These are phyloP conservation scores for Vaccinium corymbosum DNA, from an alignment of 148 eudicot genomes.

Conservation along the genomic window DNA sequence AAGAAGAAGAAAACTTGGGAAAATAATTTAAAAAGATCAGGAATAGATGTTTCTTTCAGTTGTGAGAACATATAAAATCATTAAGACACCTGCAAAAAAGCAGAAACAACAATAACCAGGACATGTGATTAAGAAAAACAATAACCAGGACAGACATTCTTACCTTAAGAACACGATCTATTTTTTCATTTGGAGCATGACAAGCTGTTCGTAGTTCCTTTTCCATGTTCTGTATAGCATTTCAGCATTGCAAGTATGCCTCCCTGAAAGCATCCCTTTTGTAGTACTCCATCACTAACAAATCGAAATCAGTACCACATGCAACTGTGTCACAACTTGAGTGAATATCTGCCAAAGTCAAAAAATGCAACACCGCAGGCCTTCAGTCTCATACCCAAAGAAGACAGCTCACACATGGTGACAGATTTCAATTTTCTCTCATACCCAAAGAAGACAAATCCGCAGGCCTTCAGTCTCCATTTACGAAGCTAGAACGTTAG, in stretches of 20 bases:
- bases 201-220: constrained; percentile 80
- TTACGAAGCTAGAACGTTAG: neutral
- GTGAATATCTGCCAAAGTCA: neutral
- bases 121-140: too few relatives aligned
- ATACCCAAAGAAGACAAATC: neutral
- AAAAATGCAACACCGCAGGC: neutral
- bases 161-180: constrained; percentile 69
- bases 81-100: neutral
- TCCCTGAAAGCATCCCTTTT: constrained; percentile 82
- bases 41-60: neutral
- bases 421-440: neutral
- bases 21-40: neutral
- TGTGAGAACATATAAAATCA: neutral
- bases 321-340: neutral
- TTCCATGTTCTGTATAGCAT: constrained; percentile 83
- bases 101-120: neutral
- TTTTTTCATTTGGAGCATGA: constrained; percentile 71
- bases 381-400: too few relatives aligned
- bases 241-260: constrained; percentile 77
- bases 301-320: constrained; percentile 16
- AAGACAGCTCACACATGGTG: neutral
- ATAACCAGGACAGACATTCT: neutral
- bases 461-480: neutral
- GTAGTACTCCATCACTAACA: constrained; percentile 53
- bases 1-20: neutral